Percentiles rank a stretch among this genome's conserved stretches.
phyloP scores from a whole-genome alignment of 495 filamentous ascomycete genomes.

The Podospora australis region DNA sequence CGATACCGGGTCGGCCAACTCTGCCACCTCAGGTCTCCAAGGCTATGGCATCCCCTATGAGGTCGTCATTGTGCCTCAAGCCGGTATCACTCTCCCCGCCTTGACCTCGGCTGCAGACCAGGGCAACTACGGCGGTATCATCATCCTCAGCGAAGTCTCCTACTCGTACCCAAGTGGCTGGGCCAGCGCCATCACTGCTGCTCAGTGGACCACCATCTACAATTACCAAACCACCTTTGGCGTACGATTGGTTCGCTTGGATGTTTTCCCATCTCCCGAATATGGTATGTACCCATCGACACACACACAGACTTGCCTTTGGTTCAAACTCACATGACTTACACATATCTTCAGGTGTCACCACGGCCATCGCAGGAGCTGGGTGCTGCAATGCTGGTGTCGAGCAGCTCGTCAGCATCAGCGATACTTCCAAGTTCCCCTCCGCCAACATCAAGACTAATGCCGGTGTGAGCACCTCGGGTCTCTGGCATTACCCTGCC shows the following conservation, averaged over 20 bases:
- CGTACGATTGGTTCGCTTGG: slow-evolving; percentile 57
- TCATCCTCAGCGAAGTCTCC: slow-evolving; percentile 50
- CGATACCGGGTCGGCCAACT: slow-evolving; percentile 39
- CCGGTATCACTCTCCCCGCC: slow-evolving; percentile 43
- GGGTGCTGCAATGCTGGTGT: slow-evolving; percentile 37
- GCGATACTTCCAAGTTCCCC: slow-evolving; percentile 41
- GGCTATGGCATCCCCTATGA: slow-evolving; percentile 57
- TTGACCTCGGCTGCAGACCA: slow-evolving; percentile 37
- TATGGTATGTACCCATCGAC: slow-evolving; percentile 35
- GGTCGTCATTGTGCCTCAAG: slow-evolving; percentile 46
- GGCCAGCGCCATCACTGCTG: slow-evolving; percentile 48
- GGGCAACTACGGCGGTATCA: slow-evolving; percentile 54
- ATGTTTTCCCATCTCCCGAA: slow-evolving; percentile 48
- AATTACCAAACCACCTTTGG: slow-evolving; percentile 52
- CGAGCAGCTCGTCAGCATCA: slow-evolving; percentile 48
- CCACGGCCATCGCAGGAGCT: slow-evolving; percentile 16
- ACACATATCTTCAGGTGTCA: slow-evolving; percentile 16
- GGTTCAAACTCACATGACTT: background rate
- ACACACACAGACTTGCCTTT: background rate
- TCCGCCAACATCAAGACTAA: slow-evolving; percentile 43
- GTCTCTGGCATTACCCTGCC: slow-evolving; percentile 54
- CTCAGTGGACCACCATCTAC: slow-evolving; percentile 52
- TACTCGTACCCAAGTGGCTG: slow-evolving; percentile 48
- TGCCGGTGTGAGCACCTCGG: slow-evolving; percentile 26
- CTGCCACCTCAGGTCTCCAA: slow-evolving; percentile 50